Base-by-base conservation (phyloP, 768 basidiomycete species). In the Kondoa malvinella region DNA sequence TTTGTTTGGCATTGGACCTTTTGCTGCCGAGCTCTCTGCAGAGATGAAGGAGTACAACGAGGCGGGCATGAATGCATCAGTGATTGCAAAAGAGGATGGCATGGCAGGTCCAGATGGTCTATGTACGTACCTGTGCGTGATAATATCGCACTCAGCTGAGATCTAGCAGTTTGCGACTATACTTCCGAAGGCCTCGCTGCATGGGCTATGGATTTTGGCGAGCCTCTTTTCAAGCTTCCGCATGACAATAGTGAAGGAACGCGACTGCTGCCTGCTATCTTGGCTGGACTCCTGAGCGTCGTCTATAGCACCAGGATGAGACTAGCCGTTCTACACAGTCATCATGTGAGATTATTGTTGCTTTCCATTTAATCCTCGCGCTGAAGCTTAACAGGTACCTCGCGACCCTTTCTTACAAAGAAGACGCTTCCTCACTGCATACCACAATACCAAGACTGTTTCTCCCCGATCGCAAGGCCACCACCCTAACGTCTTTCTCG, bases 1-100 rank as follows among this genome's bases (percentile, higher is more conserved):
- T 1, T 65, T 72, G 1, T 72, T 68, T 30, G 63, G 67, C 4
- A 58, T 70, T n/a, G 71, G 71, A 12, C 67, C 69, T 17, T 57
- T 70, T 21, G 66, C 56, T 16, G 57, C 33, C 17, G 40, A 30
- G 33, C n/a, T 34, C 14, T 4, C 12, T 4, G 27, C 15, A 29
- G 65, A 32, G 27, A 33, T 63, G 2, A 25, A 14, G 4, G 25
- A 25, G 8, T 25, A 14, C 27, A 4, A 4, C 58, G 30, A 14
- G 58, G 27, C 25, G 30, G 25, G 58, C 27, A 59, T 14, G 14
- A 25, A 14, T 25, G 25, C 25, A 59, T 12, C 4, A 31, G 58
- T 25, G 4, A 59, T 29, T 4, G 14, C 27, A 25, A 8, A 29
- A 4, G 58, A 59, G 25, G 58, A 25, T 12, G 21, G 21, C 58